These are phyloP conservation scores for Cladosporium sphaerospermum DNA, from an alignment of 2,329 filamentous ascomycete genomes.

Conservation along the genomic window DNA sequence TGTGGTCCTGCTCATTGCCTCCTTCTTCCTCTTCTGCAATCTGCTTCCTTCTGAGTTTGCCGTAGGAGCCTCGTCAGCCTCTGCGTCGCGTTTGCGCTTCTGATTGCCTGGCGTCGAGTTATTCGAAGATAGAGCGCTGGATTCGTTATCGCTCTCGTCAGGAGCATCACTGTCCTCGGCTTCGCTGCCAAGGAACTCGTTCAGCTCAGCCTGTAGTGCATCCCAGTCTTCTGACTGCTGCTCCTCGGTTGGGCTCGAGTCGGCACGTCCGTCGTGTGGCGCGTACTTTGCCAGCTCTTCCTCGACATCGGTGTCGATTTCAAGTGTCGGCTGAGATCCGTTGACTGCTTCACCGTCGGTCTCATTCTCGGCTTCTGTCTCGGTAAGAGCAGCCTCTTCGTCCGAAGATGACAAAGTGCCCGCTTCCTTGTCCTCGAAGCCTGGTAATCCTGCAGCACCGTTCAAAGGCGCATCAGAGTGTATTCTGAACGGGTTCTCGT, in stretches of 20 bases:
- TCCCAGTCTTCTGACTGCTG: constrained; percentile 36
- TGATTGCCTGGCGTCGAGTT: constrained; percentile 19
- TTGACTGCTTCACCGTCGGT: constrained; percentile 18
- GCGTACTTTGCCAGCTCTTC: constrained; percentile 43
- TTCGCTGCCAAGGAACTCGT: constrained; percentile 61
- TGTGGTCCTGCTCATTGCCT: constrained; percentile 41
- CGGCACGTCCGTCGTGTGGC: constrained; percentile 36
- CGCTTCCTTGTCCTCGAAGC: constrained; percentile 26
- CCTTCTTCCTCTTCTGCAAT: constrained; percentile 43
- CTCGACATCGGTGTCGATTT: constrained; percentile 24
- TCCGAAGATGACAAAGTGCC: constrained; percentile 40
- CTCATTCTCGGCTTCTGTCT: constrained; percentile 31
- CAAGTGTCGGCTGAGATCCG: constrained; percentile 22
- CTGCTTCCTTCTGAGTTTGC: constrained; percentile 38
- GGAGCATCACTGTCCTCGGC: constrained; percentile 44
- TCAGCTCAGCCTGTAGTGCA: constrained; percentile 61
- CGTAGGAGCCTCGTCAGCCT: constrained; percentile 28
- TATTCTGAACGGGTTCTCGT: constrained; percentile 74
- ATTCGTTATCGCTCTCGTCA: constrained; percentile 28
- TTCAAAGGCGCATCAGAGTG: constrained; percentile 64
- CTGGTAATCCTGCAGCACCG: constrained; percentile 23
- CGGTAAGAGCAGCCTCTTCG: constrained; percentile 36
- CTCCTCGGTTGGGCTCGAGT: constrained; percentile 24
- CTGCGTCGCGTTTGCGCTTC: constrained; percentile 27
- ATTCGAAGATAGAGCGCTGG: neutral